Evolutionary conservation across 345 rosid genomes (phyloP).

Genomic region (Diplotaxis tenuifolia): DNA sequence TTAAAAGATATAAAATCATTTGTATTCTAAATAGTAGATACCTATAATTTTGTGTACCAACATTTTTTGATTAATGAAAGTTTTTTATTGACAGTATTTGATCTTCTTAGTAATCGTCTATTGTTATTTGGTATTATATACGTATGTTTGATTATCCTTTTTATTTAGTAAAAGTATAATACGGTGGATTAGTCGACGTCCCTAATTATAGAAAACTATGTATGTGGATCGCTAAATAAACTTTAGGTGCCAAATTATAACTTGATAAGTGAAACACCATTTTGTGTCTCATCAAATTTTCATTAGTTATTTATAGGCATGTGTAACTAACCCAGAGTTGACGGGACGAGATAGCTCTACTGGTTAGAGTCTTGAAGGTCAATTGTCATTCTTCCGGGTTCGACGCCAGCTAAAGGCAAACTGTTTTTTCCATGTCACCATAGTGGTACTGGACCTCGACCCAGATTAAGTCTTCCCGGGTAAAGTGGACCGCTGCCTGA

Average conservation of each 20-base stretch:
- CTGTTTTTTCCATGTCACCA: too few relatives aligned
- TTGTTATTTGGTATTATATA: background rate
- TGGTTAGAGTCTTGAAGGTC: too few relatives aligned
- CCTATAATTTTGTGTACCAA: background rate
- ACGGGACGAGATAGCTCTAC: too few relatives aligned
- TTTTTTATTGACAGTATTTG: too few relatives aligned
- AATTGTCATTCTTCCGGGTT: too few relatives aligned
- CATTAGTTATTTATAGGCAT: background rate
- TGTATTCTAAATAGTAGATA: background rate
- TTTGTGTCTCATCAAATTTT: background rate
- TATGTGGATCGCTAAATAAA: background rate
- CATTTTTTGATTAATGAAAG: background rate
- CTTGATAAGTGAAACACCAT: background rate
- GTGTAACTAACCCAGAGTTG: background rate
- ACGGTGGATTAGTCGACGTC: background rate
- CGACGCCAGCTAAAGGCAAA: too few relatives aligned
- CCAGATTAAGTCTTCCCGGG: too few relatives aligned
- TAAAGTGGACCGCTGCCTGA: too few relatives aligned
- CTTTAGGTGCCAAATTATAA: background rate
- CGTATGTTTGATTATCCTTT: background rate
- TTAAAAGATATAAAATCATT: background rate
- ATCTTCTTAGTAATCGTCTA: background rate
- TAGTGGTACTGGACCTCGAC: too few relatives aligned
- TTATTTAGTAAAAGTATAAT: background rate
- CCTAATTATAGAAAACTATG: background rate